Evolutionary conservation across 2,329 filamentous ascomycete genomes (phyloP).

Genomic region (Sclerotinia spermophila): DNA sequence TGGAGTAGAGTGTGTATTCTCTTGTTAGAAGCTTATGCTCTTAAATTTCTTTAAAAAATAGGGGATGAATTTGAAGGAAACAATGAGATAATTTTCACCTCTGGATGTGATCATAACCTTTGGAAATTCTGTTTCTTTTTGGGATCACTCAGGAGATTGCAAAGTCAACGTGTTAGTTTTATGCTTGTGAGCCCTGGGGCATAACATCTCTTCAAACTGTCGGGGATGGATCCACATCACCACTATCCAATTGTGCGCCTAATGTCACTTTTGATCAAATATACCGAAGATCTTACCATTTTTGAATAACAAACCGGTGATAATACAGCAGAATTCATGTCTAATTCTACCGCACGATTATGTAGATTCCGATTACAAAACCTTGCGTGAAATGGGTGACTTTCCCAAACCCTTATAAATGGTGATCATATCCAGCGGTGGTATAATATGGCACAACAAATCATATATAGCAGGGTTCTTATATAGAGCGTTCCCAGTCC

Average conservation of each 20-base stretch:
- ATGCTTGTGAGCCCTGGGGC: too few relatives aligned
- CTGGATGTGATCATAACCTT: not conserved
- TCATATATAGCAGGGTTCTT: not conserved
- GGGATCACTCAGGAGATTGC: too few relatives aligned
- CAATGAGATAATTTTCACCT: not conserved
- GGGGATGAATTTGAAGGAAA: not conserved
- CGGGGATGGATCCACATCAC: too few relatives aligned
- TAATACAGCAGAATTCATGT: too few relatives aligned
- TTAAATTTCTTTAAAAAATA: too few relatives aligned
- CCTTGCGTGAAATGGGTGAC: not conserved
- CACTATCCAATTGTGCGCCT: accelerated
- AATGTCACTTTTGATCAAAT: accelerated
- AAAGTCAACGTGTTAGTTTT: not conserved
- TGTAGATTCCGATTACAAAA: not conserved
- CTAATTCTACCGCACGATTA: not conserved
- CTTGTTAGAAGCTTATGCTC: not conserved
- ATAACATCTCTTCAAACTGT: too few relatives aligned
- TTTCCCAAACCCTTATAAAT: not conserved
- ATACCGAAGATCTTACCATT: accelerated
- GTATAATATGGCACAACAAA: not conserved
- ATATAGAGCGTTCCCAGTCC: not conserved
- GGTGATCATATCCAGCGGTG: too few relatives aligned
- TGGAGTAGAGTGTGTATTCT: not conserved
- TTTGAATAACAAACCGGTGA: not conserved
- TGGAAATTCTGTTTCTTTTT: too few relatives aligned